A percentile compares a stretch with the other conserved stretches of the same genome.
Evolutionary conservation across 257 asterid genomes (phyloP).

Genomic region (Scutellaria barbata): DNA sequence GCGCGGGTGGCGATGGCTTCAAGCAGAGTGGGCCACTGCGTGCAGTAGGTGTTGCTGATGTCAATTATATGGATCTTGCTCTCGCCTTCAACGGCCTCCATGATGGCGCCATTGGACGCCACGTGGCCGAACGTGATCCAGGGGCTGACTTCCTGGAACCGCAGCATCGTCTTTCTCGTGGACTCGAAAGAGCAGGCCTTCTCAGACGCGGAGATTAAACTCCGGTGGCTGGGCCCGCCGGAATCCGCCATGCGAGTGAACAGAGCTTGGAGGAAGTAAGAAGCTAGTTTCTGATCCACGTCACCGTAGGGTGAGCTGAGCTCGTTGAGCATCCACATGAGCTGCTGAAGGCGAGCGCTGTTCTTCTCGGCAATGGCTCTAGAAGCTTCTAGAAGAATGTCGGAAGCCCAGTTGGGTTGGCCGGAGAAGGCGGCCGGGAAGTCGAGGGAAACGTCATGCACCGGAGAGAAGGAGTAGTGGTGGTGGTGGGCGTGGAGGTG

Average conservation of each 20-base stretch:
- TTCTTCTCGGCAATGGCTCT: slow-evolving; percentile 63
- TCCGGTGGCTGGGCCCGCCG: slow-evolving; percentile 63
- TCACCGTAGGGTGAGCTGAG: slow-evolving; percentile 88
- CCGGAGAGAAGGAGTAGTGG: slow-evolving; percentile 51
- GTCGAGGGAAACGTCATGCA: slow-evolving; percentile 54
- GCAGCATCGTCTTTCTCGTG: slow-evolving; percentile 65
- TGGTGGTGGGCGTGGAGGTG: slow-evolving; percentile 48
- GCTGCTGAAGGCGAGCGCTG: slow-evolving; percentile 70
- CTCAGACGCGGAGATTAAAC: slow-evolving; percentile 65
- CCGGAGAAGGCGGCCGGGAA: slow-evolving; percentile 57
- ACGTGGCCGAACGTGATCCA: slow-evolving; percentile 96
- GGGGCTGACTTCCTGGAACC: slow-evolving; percentile 91
- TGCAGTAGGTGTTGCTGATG: slow-evolving; percentile 84
- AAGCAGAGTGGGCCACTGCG: slow-evolving; percentile 96
- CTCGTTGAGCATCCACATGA: slow-evolving; percentile 99
- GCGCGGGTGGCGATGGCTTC: slow-evolving; percentile 94
- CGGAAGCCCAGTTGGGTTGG: slow-evolving; percentile 69
- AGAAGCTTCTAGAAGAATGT: slow-evolving; percentile 74
- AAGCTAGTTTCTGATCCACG: slow-evolving; percentile 76
- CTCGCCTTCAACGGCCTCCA: slow-evolving; percentile 92
- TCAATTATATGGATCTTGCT: slow-evolving; percentile 71
- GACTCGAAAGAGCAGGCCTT: slow-evolving; percentile 75
- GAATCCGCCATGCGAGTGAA: slow-evolving; percentile 83
- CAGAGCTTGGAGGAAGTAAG: slow-evolving; percentile 82
- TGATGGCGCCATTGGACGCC: slow-evolving; percentile 86